phyloP scores from a whole-genome alignment of 345 rosid genomes.

The Eucalyptus sp. region DNA sequence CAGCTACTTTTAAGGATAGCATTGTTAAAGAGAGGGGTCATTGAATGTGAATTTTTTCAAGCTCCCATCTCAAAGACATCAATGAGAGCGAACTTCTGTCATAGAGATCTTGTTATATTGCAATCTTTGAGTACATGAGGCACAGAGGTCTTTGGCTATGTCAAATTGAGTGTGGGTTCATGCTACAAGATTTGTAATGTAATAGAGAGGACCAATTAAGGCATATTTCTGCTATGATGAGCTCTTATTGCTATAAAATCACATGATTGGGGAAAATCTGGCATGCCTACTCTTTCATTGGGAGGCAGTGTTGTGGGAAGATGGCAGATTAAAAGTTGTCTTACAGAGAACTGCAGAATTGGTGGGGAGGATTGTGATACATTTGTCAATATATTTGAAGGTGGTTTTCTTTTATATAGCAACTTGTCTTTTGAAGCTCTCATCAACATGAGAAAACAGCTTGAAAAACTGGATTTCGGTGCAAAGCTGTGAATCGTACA shows the following conservation, averaged over 20 bases:
- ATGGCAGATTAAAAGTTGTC: slow-evolving; percentile 41
- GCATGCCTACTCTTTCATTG: slow-evolving; percentile 68
- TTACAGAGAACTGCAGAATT: slow-evolving; percentile 43
- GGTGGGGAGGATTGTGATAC: slow-evolving; percentile 65
- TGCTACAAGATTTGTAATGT: neutral
- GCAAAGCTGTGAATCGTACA: slow-evolving; percentile 88
- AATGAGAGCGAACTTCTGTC: neutral
- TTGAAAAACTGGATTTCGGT: slow-evolving; percentile 85
- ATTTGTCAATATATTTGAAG: slow-evolving; percentile 77
- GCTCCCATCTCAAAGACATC: neutral
- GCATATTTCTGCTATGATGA: slow-evolving; percentile 40
- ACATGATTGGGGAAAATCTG: slow-evolving; percentile 75
- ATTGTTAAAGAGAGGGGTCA: neutral
- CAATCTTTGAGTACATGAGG: neutral
- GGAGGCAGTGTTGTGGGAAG: slow-evolving; percentile 89
- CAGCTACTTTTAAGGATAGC: neutral
- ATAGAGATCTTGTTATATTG: neutral
- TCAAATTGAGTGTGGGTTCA: neutral
- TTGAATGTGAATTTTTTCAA: neutral
- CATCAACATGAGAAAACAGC: slow-evolving; percentile 80
- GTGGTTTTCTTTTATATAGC: slow-evolving; percentile 83
- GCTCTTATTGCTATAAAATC: slow-evolving; percentile 40
- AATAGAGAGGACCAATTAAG: slow-evolving; percentile 29
- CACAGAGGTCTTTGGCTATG: neutral
- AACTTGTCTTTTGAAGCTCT: slow-evolving; percentile 90